Evolutionary conservation across 2,329 filamentous ascomycete species (phyloP).

Genomic region (Ophioceras dolichostomum): DNA sequence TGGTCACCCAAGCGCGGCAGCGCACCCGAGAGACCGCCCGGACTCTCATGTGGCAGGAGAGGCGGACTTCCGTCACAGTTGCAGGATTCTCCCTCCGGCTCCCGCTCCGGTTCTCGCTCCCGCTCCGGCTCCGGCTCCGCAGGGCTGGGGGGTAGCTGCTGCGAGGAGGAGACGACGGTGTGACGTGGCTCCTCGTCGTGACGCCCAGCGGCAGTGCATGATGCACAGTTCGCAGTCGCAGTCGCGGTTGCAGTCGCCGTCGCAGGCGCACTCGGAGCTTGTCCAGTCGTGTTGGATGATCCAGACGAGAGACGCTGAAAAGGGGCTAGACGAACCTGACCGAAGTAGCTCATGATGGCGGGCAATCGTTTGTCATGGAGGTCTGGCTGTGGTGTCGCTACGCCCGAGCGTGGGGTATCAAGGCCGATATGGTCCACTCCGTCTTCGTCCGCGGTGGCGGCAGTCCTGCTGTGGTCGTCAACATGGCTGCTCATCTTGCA

Average conservation of each 20-base stretch:
- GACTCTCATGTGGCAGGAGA: slow-evolving; percentile 26
- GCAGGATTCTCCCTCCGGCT: no score
- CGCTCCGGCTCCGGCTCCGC: slow-evolving; percentile 9
- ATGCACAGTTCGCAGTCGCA: no score
- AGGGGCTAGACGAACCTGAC: slow-evolving; percentile 94
- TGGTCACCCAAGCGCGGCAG: slow-evolving; percentile 16
- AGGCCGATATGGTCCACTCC: slow-evolving; percentile 66
- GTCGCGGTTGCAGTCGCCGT: no score
- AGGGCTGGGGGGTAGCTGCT: slow-evolving; percentile 12
- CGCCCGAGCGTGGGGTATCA: slow-evolving; percentile 78
- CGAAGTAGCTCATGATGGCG: slow-evolving; percentile 94
- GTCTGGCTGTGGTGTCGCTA: slow-evolving; percentile 89
- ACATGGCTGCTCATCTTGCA: no score
- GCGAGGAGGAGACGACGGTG: slow-evolving; percentile 10
- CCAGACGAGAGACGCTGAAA: slow-evolving; percentile 35
- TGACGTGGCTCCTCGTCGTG: slow-evolving; percentile 6
- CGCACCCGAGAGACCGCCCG: slow-evolving; percentile 17
- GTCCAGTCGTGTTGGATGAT: slow-evolving; percentile 24
- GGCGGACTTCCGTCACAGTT: no score
- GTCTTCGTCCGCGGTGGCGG: slow-evolving; percentile 52
- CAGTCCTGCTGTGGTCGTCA: slow-evolving; percentile 43
- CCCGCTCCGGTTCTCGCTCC: no score
- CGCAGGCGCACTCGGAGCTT: slow-evolving; percentile 23
- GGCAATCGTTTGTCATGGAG: slow-evolving; percentile 89
- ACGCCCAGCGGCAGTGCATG: slow-evolving; percentile 12